Base-by-base conservation (phyloP, 176 grass and related monocot species). In the Oryza longistaminata region DNA sequence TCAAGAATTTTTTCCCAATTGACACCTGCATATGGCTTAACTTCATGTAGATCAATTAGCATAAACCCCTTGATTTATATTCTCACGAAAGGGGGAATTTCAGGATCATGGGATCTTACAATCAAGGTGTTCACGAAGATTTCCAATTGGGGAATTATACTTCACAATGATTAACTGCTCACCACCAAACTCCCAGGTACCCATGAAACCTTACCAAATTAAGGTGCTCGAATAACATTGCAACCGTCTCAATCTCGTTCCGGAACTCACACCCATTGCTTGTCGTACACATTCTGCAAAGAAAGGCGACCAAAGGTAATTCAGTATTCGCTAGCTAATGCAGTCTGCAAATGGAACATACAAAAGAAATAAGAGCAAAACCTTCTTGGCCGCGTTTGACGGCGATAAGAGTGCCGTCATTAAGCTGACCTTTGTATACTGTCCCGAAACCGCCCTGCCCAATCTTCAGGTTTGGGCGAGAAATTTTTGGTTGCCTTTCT, bases 371-470 rank as follows among this genome's bases (percentile, higher is more conserved):
- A 67, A 53, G 42, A 5, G 43, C 68, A n/a, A 40, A 49, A 95
- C 91, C 96, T 92, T 98, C 81, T 94, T 98, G 74, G 89, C 85
- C 16, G n/a, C 93, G 88, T 77, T 98, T 98, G 82, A 98, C 85
- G 8, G 96, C 93, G 9, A 94, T 49, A 1, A 93, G 53, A 37
- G 89, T 90, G 50, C 93, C 96, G 27, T 90, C 87, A 46, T 39
- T 75, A 76, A 95, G 89, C 82, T 95, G 87, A 9, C 87, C 96
- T 66, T 53, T 95, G 83, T 98, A 98, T 49, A 98, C 93, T 7
- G 82, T 80, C 66, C 96, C 93, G 3, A 91, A 94, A 66, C 96
- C 93, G 37, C 93, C 96, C 83, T 98, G 93, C 33, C 96, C 93
- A 66, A 98, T 93, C 70, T 83, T 89, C 43, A 91, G 64, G 65